These are phyloP conservation scores for Colletotrichum coccodes DNA, from an alignment of 2,329 filamentous ascomycete genomes.

Conservation along the genomic window DNA sequence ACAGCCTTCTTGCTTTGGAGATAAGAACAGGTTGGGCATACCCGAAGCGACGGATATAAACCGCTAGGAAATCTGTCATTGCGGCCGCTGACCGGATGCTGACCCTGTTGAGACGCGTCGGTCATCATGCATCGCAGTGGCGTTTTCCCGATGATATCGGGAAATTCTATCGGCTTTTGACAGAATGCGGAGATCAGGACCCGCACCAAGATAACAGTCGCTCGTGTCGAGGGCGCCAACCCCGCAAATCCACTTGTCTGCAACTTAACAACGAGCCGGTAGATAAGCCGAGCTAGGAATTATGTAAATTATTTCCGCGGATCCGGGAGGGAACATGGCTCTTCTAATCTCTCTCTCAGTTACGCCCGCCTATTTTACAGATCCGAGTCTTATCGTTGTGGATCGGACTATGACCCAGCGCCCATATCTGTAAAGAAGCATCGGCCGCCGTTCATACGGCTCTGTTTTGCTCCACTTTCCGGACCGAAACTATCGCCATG, in stretches of 20 bases:
- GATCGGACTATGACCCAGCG: too few relatives aligned
- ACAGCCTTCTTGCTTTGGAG: neutral
- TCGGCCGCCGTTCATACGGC: too few relatives aligned
- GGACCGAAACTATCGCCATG: too few relatives aligned
- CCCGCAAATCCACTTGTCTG: neutral
- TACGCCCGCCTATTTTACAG: too few relatives aligned
- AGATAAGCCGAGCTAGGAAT: too few relatives aligned
- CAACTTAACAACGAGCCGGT: neutral
- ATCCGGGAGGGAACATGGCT: too few relatives aligned
- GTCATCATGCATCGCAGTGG: conserved; percentile 7
- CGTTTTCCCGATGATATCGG: conserved; percentile 19
- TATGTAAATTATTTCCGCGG: too few relatives aligned
- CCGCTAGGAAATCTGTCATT: neutral
- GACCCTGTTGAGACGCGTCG: neutral
- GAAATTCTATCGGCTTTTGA: conserved; percentile 18
- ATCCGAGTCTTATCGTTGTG: too few relatives aligned
- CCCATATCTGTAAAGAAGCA: too few relatives aligned
- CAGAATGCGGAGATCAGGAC: neutral
- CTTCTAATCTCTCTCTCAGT: too few relatives aligned
- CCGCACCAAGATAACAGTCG: neutral
- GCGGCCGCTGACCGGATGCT: neutral
- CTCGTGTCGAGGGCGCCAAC: neutral
- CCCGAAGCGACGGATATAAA: conserved; percentile 16
- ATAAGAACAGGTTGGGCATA: neutral
- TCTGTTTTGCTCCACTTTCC: too few relatives aligned